These are phyloP conservation scores for Termitomyces sp. DNA, from an alignment of 768 basidiomycete species.

Conservation along the genomic window DNA sequence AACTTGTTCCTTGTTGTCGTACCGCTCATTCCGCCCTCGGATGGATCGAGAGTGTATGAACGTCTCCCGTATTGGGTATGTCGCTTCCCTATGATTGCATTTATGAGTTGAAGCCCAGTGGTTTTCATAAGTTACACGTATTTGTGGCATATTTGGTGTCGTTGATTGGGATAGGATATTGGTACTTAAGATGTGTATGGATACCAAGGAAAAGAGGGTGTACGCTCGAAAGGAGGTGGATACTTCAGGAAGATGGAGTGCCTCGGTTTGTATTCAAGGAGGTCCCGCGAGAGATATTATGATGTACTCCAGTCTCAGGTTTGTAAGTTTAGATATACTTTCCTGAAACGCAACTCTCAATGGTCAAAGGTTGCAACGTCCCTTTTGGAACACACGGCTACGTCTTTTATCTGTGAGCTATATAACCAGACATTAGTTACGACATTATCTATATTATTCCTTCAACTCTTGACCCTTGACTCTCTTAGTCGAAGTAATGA, in stretches of 20 bases:
- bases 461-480: no score
- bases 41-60: constrained; percentile 46
- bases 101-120: constrained; percentile 17
- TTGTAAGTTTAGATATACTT: not conserved
- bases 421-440: no score
- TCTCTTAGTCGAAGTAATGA: no score
- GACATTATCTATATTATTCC: no score
- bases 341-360: not conserved
- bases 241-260: constrained; percentile 51
- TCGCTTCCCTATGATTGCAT: constrained; percentile 21
- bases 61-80: constrained; percentile 66
- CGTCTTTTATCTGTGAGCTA: no score
- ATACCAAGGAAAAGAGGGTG: constrained; percentile 45
- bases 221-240: constrained; percentile 38
- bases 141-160: constrained; percentile 41
- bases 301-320: not conserved
- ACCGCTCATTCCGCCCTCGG: constrained; percentile 57
- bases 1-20: constrained; percentile 60
- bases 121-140: constrained; percentile 37
- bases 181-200: constrained; percentile 48
- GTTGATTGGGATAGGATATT: constrained; percentile 46
- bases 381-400: not conserved
- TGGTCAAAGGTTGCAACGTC: not conserved
- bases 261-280: constrained; percentile 41
- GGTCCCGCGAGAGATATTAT: not conserved